A percentile compares a stretch with the other conserved stretches of the same genome.
These are phyloP conservation scores for Kwoniella shivajii DNA, from an alignment of 1,284 basidiomycete species.

Conservation along the genomic window DNA sequence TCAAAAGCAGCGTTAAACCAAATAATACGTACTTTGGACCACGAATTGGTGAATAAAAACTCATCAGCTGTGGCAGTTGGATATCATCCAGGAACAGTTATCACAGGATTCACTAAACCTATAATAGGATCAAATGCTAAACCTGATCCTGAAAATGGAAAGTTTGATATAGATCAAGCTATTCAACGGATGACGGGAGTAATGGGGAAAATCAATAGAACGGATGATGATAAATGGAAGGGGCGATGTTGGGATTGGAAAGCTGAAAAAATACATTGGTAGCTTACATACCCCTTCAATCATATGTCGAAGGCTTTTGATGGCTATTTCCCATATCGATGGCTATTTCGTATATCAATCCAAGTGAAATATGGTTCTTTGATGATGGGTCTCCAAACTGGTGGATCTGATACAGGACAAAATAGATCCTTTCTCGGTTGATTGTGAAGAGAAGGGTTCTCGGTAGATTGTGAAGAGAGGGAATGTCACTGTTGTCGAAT, in stretches of 20 bases:
- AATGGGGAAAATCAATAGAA: conserved; percentile 54
- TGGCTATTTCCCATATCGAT: too few relatives aligned
- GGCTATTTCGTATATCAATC: too few relatives aligned
- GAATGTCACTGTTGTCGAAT: too few relatives aligned
- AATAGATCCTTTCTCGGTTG: too few relatives aligned
- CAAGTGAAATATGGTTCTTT: too few relatives aligned
- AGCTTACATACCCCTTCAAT: not conserved
- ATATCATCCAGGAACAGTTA: conserved; percentile 52
- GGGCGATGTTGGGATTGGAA: conserved; percentile 72
- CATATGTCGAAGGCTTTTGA: not conserved
- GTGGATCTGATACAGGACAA: too few relatives aligned
- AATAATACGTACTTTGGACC: conserved; percentile 67
- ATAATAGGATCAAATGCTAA: conserved; percentile 43
- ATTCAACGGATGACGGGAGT: conserved; percentile 63
- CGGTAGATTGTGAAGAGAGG: too few relatives aligned
- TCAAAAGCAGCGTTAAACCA: conserved; percentile 77
- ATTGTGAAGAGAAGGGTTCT: too few relatives aligned
- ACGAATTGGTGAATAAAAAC: conserved; percentile 59
- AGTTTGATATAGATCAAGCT: conserved; percentile 66
- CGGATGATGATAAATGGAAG: conserved; percentile 55
- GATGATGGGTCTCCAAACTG: too few relatives aligned
- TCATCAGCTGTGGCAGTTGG: conserved; percentile 54
- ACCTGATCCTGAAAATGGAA: conserved; percentile 50
- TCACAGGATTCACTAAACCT: conserved; percentile 44
- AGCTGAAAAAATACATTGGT: conserved; percentile 60